Base-by-base conservation (phyloP, 1,284 basidiomycete genomes). In the Cutaneotrichosporon dermatis region DNA sequence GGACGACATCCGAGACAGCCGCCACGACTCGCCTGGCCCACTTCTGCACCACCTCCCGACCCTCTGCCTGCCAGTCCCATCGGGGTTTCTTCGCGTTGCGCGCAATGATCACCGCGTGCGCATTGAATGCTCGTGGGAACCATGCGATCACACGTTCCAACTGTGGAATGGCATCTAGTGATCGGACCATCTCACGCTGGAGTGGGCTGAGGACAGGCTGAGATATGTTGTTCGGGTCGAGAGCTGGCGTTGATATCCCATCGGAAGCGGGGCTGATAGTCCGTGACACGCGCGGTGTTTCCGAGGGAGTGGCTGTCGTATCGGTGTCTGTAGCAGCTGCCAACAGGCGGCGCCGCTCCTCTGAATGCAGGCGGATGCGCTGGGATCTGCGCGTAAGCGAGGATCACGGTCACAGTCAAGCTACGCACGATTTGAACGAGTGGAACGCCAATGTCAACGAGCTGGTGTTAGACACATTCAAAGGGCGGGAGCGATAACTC, bases 121-220 rank as follows among this genome's bases (percentile, higher is more conserved):
- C 57, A 51, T 76, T 76, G 59, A 66, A 75, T n/a, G 61, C 70
- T 60, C 64, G 67, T 0, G 74, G 75, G 57, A 73, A 76, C 74
- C 74, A 76, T 9, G 68, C 66, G 11, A 74, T 59, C 15, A 76
- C 58, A 44, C 71, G 63, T 58, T 75, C 64, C 13, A 72, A 61
- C 43, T 71, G 65, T 12, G 71, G 72, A 16, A 75, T 60, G 0
- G 56, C 37, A 34, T 69, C 63, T 16, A 76, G 52, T 48, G 69
- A 62, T 11, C 50, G 34, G 6, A 72, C 58, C 67, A 76, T 76
- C 15, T 35, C n/a, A 35, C 64, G 67, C 54, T 76, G 75, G 8
- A 53, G 51, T 1, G 62, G 45, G 0, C 69, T 70, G n/a, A 76
- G 60, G n/a, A 71, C 45, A 0, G 73, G 63, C 39, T 69, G 66